phyloP scores from a whole-genome alignment of 129 eudicot species.

The Escallonia herrerae region DNA sequence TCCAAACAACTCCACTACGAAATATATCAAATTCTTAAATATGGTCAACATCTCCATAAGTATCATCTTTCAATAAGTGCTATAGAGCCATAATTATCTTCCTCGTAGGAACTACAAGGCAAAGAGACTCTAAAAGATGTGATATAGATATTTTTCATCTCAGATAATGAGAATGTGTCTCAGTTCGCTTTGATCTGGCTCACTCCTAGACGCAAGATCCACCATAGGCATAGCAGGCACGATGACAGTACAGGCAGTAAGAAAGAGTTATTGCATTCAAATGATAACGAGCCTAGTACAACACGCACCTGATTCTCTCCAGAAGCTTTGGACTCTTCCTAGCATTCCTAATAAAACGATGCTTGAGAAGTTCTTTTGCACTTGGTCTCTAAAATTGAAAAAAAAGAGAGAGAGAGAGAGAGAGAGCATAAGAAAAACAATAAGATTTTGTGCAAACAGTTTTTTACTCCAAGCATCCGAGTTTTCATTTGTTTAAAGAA shows the following conservation, averaged over 20 bases:
- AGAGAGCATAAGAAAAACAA: neutral
- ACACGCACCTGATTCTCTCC: conserved; percentile 75
- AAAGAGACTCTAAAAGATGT: neutral
- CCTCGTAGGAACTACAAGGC: too few species aligned
- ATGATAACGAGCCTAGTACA: neutral
- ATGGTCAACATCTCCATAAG: too few species aligned
- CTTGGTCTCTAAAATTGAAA: conserved; percentile 66
- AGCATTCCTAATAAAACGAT: conserved; percentile 68
- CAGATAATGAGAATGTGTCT: neutral
- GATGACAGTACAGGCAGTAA: neutral
- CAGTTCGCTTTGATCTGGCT: neutral
- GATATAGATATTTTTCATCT: neutral
- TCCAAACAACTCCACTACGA: too few species aligned
- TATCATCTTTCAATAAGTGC: too few species aligned
- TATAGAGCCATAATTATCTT: too few species aligned
- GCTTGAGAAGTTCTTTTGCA: conserved; percentile 88
- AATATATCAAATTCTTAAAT: too few species aligned
- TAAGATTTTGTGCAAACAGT: too few species aligned
- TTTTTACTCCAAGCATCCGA: neutral
- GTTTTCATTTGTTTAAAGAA: too few species aligned
- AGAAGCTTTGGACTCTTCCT: conserved; percentile 73
- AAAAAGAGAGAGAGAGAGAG: neutral
- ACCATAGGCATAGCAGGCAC: neutral
- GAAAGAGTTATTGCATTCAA: neutral
- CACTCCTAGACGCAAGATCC: neutral